Evolutionary conservation across 805 yeast genomes (phyloP).

Genomic region (Vanderwaltozyma polyspora): DNA sequence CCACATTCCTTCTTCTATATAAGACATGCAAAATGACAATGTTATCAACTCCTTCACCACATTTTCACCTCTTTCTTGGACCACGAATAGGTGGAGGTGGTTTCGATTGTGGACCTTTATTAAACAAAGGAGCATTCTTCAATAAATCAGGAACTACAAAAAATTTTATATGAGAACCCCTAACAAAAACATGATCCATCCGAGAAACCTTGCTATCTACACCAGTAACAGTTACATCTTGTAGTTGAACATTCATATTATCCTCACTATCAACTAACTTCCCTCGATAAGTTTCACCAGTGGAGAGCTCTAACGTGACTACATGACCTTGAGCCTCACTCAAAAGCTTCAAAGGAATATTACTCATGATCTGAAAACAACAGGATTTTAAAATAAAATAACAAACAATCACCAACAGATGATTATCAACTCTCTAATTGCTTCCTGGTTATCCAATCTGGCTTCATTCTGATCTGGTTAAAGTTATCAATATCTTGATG

Average conservation of each 20-base stretch:
- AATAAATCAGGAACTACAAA: conserved; percentile 82
- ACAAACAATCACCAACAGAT: background rate
- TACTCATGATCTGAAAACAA: conserved; percentile 8
- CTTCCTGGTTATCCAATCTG: too few relatives aligned
- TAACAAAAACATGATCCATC: conserved; percentile 73
- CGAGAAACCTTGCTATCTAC: conserved; percentile 65
- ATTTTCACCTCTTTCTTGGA: conserved; percentile 35
- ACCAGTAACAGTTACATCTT: conserved; percentile 71
- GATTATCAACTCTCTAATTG: background rate
- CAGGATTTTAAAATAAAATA: background rate
- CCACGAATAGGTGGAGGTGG: conserved; percentile 68
- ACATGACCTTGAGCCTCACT: conserved; percentile 87
- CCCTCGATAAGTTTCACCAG: conserved; percentile 85
- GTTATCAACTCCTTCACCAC: too few relatives aligned
- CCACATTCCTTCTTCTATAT: too few relatives aligned
- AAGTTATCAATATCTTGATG: too few relatives aligned
- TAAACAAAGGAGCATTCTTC: conserved; percentile 81
- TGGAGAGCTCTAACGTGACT: conserved; percentile 67
- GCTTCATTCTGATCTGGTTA: too few relatives aligned
- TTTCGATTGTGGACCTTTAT: conserved; percentile 39
- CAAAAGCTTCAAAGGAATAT: conserved; percentile 70
- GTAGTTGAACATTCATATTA: conserved; percentile 82
- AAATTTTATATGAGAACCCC: conserved; percentile 85
- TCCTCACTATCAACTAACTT: conserved; percentile 81
- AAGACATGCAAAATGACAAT: too few relatives aligned